Conservation (phyloP, 768 basidiomycete genomes). For the Dacryopinax spathularia region DNA sequence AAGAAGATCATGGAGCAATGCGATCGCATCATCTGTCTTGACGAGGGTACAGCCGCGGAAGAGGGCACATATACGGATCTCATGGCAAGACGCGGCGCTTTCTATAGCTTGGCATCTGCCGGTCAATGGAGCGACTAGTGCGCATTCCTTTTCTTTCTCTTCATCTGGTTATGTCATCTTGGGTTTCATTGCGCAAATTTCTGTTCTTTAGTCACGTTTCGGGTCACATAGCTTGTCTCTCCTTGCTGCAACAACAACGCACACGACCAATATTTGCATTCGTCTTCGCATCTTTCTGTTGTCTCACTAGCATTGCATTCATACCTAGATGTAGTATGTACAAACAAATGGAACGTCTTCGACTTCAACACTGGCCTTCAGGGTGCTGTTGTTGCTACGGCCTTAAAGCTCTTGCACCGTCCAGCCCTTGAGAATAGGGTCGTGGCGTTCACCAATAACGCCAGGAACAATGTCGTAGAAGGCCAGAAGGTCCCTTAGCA, state of each 20-base stretch:
- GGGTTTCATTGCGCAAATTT: background rate
- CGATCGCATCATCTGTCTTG: conserved; percentile 70
- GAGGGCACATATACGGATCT: conserved; percentile 62
- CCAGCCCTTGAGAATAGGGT: no score
- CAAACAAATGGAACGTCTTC: no score
- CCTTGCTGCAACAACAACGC: background rate
- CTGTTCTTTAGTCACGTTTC: background rate
- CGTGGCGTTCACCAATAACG: no score
- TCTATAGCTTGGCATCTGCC: conserved; percentile 61
- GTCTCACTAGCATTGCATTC: no score
- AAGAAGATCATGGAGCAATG: conserved; percentile 81
- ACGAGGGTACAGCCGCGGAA: conserved; percentile 65
- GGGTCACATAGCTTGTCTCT: background rate
- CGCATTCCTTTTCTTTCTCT: background rate
- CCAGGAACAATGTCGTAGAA: no score
- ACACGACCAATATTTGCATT: background rate
- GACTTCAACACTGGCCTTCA: no score
- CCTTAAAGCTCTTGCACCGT: no score
- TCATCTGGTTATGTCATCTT: background rate
- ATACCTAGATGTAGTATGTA: no score
- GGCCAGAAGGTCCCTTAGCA: no score
- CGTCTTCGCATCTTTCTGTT: background rate
- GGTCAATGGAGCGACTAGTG: conserved; percentile 44
- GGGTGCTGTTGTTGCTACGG: no score
- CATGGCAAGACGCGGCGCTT: conserved; percentile 50